Evolutionary conservation across 352 stramenopile species (phyloP).

Genomic region (Salisapilia sapeloensis): DNA sequence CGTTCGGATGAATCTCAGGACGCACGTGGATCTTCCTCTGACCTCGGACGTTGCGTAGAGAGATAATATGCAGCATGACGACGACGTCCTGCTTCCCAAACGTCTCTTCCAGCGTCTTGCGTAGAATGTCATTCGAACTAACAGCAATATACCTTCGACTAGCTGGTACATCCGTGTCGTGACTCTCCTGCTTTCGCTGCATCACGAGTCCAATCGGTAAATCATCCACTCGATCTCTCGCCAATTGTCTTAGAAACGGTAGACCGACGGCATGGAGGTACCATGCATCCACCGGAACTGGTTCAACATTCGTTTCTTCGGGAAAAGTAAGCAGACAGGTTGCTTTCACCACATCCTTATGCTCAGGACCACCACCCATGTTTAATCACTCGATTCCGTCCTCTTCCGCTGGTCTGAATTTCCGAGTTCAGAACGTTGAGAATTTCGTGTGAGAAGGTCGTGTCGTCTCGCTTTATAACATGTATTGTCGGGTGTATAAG

Average conservation of each 20-base stretch:
- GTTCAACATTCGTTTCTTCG: constrained; percentile 39
- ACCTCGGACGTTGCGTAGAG: constrained; percentile 27
- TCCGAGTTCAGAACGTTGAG: too few species aligned
- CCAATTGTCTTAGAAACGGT: constrained; percentile 49
- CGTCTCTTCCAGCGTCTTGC: constrained; percentile 38
- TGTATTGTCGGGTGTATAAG: not conserved
- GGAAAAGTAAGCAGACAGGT: constrained; percentile 76
- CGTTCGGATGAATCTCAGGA: constrained; percentile 59
- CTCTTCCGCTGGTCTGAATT: not conserved
- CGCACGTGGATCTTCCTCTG: constrained; percentile 51
- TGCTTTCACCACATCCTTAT: constrained; percentile 56
- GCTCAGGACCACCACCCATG: constrained; percentile 56
- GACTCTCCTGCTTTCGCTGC: constrained; percentile 10
- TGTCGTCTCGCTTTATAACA: too few species aligned
- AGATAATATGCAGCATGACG: constrained; percentile 61
- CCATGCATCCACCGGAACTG: constrained; percentile 69
- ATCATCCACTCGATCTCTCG: constrained; percentile 44
- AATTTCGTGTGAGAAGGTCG: too few species aligned
- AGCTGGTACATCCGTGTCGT: too few species aligned
- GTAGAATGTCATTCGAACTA: constrained; percentile 27
- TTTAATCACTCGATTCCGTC: not conserved
- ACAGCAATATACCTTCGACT: constrained; percentile 40
- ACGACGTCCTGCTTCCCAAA: constrained; percentile 38
- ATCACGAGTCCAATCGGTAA: constrained; percentile 42
- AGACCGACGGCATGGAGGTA: constrained; percentile 56